Conservation (phyloP, 139 green algal genomes). For the Coelastrella sp. region DNA sequence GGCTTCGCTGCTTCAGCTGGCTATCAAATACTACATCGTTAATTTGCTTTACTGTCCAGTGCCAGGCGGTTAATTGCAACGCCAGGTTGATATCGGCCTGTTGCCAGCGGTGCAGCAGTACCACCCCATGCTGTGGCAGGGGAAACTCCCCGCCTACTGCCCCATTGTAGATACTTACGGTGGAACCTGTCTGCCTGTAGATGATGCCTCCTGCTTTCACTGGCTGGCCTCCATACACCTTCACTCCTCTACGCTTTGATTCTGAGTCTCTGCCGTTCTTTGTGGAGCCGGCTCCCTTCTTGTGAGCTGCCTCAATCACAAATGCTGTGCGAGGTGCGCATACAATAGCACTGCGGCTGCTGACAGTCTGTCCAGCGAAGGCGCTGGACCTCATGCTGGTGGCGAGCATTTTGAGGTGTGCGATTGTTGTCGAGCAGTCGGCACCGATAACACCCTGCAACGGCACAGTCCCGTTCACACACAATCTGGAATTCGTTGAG, state of each 20-base stretch:
- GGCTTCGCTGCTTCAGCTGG: too few relatives aligned
- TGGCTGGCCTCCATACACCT: constrained; percentile 96
- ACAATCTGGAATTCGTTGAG: too few relatives aligned
- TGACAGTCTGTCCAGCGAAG: constrained; percentile 6
- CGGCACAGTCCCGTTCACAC: too few relatives aligned
- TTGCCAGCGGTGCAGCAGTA: neutral
- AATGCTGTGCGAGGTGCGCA: constrained; percentile 42
- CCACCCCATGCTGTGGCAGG: neutral
- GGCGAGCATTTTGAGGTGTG: constrained; percentile 41
- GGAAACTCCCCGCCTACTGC: neutral
- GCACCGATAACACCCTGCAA: too few relatives aligned
- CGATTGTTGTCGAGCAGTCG: neutral
- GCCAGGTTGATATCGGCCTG: neutral
- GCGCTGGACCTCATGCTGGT: constrained; percentile 24
- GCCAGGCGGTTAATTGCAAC: neutral
- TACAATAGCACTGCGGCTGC: neutral
- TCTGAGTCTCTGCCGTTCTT: constrained; percentile 99
- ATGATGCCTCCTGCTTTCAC: constrained; percentile 97
- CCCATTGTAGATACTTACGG: constrained; percentile 61
- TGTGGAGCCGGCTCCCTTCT: constrained; percentile 86
- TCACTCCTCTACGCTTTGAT: constrained; percentile 91
- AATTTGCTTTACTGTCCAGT: neutral
- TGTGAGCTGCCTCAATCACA: constrained; percentile 67
- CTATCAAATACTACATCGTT: too few relatives aligned
- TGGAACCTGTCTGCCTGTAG: constrained; percentile 91